Evolutionary conservation across 805 yeast genomes (phyloP).

Genomic region (Metschnikowia gelsemii): DNA sequence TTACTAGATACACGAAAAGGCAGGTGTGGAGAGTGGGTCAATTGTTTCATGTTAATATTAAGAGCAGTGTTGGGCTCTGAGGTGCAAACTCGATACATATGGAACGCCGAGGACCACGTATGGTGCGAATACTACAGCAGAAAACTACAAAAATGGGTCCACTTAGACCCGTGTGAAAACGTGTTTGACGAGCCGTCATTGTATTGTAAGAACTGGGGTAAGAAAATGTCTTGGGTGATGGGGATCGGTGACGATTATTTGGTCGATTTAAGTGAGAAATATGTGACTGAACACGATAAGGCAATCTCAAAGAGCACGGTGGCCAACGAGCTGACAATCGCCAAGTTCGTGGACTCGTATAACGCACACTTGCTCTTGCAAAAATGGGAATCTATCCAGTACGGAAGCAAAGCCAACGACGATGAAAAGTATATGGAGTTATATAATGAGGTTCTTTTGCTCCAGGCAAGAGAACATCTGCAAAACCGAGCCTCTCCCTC

Average conservation of each 20-base stretch:
- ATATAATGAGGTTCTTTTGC: slow-evolving; percentile 16
- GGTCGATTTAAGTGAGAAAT: slow-evolving; percentile 67
- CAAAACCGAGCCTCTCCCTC: slow-evolving; percentile 19
- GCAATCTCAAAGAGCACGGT: slow-evolving; percentile 22
- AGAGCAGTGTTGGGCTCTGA: slow-evolving; percentile 55
- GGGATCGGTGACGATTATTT: slow-evolving; percentile 65
- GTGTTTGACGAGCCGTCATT: slow-evolving; percentile 78
- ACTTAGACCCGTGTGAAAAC: slow-evolving; percentile 84
- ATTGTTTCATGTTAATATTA: slow-evolving; percentile 70
- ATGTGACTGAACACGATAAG: slow-evolving; percentile 45
- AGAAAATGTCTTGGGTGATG: slow-evolving; percentile 84
- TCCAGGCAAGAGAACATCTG: slow-evolving; percentile 22
- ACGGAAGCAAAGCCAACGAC: slow-evolving; percentile 1
- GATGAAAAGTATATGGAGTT: slow-evolving; percentile 10
- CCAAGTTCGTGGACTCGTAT: slow-evolving; percentile 4
- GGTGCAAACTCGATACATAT: slow-evolving; percentile 55
- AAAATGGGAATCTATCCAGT: slow-evolving; percentile 11
- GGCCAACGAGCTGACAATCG: slow-evolving; percentile 13
- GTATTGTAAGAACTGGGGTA: slow-evolving; percentile 87
- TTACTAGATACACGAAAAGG: slow-evolving; percentile 66
- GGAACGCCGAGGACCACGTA: slow-evolving; percentile 93
- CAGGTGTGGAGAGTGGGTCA: slow-evolving; percentile 96
- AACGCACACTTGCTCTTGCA: slow-evolving; percentile 13
- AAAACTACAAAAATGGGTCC: slow-evolving; percentile 70
- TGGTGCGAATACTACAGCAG: slow-evolving; percentile 89